Evolutionary conservation across 306 rosid species (phyloP).

Genomic region (Castanea crenata): DNA sequence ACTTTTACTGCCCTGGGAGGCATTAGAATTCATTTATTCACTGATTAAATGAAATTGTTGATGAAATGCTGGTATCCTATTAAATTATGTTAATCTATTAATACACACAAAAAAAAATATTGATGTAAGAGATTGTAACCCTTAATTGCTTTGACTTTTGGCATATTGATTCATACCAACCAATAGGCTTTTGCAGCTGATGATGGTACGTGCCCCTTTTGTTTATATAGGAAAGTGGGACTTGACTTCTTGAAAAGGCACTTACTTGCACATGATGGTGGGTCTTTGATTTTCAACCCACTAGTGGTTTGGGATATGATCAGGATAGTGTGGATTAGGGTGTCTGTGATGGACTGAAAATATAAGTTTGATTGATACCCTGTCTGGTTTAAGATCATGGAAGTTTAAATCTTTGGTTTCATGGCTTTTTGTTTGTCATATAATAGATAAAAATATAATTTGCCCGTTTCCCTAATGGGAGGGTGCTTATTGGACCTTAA

Average conservation of each 20-base stretch:
- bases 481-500: background rate
- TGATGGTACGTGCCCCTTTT: background rate
- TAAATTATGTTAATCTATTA: background rate
- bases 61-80: background rate
- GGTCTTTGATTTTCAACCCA: background rate
- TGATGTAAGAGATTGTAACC: background rate
- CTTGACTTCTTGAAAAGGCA: background rate
- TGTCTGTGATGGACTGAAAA: background rate
- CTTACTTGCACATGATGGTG: background rate
- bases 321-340: background rate
- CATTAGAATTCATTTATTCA: background rate
- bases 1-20: background rate
- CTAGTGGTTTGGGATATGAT: background rate
- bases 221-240: background rate
- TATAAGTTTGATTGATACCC: background rate
- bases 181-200: background rate
- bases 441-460: background rate
- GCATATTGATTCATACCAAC: background rate
- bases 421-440: background rate
- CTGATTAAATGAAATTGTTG: background rate
- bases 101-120: background rate
- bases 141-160: background rate
- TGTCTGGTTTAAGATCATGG: background rate
- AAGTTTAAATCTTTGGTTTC: background rate
- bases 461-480: background rate